These are phyloP conservation scores for Scleromitrula shiraiana DNA, from an alignment of 2,329 filamentous ascomycete genomes.

Conservation along the genomic window DNA sequence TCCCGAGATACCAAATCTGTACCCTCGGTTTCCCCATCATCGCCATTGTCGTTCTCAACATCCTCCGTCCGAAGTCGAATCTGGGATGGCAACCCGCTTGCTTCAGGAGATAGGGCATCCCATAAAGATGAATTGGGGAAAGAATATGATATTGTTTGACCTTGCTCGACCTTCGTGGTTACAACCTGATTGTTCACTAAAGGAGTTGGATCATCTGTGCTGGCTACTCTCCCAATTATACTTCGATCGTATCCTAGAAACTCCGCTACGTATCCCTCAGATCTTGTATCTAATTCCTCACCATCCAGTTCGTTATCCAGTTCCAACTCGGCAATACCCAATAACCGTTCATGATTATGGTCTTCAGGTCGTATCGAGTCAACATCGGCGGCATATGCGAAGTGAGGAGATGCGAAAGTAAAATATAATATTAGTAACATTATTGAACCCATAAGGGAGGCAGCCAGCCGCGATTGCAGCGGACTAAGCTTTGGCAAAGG, in stretches of 20 bases:
- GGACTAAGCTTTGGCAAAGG: slow-evolving; percentile 47
- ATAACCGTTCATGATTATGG: slow-evolving; percentile 40
- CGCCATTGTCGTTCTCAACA: slow-evolving; percentile 4
- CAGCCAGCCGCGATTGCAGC: slow-evolving; percentile 64
- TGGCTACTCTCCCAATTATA: slow-evolving; percentile 53
- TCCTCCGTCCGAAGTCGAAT: slow-evolving; percentile 18
- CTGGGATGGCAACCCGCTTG: slow-evolving; percentile 31
- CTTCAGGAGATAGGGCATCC: slow-evolving; percentile 32
- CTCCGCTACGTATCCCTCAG: slow-evolving; percentile 47
- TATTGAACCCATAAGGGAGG: slow-evolving; percentile 54
- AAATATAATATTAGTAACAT: slow-evolving; percentile 54
- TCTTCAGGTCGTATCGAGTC: slow-evolving; percentile 36
- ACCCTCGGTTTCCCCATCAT: background rate
- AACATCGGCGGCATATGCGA: slow-evolving; percentile 55
- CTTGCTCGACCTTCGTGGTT: slow-evolving; percentile 52
- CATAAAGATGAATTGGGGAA: slow-evolving; percentile 51
- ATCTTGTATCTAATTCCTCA: slow-evolving; percentile 28
- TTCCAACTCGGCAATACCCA: slow-evolving; percentile 29
- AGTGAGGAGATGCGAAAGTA: slow-evolving; percentile 47
- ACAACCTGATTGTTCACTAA: slow-evolving; percentile 59
- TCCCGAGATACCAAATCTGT: too few species aligned
- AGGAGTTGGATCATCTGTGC: slow-evolving; percentile 36
- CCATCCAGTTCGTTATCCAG: slow-evolving; percentile 23
- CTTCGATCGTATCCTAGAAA: slow-evolving; percentile 54
- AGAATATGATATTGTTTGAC: slow-evolving; percentile 54